Evolutionary conservation across 169 alveolate genomes (phyloP).

Genomic region (Cytauxzoon felis): DNA sequence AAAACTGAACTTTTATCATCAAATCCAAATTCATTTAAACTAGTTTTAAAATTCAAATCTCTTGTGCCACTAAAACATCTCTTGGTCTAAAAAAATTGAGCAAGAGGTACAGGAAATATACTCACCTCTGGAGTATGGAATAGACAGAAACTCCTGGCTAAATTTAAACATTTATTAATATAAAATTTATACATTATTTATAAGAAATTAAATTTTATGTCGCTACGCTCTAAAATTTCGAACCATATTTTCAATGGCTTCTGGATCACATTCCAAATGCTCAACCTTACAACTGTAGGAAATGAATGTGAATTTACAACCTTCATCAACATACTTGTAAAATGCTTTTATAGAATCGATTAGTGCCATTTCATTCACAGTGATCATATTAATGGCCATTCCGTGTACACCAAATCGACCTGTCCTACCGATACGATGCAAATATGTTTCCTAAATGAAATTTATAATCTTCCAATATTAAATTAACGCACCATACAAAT

Average conservation of each 20-base stretch:
- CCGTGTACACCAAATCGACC: conserved; percentile 97
- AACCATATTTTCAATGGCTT: conserved; percentile 61
- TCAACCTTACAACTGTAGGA: conserved; percentile 60
- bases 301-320: conserved; percentile 20
- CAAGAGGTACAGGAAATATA: too few species aligned
- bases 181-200: not conserved
- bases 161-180: not conserved
- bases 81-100: too few species aligned
- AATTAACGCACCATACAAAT: conserved; percentile 32
- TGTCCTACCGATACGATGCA: conserved; percentile 97
- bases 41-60: conserved; percentile 8
- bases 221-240: conserved; percentile 58
- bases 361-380: conserved; percentile 63
- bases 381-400: conserved; percentile 87
- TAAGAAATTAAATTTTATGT: not conserved
- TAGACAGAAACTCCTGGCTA: conserved; percentile 2
- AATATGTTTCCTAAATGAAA: conserved; percentile 81
- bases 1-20: conserved; percentile 8
- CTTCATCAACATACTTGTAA: conserved; percentile 48
- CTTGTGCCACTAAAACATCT: not conserved
- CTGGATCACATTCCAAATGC: conserved; percentile 51
- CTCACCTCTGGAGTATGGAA: not conserved
- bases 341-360: conserved; percentile 66
- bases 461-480: not conserved
- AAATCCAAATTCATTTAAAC: conserved; percentile 49